These are phyloP conservation scores for Ophiostoma tasmaniense DNA, from an alignment of 2,329 filamentous ascomycete species.

Conservation along the genomic window DNA sequence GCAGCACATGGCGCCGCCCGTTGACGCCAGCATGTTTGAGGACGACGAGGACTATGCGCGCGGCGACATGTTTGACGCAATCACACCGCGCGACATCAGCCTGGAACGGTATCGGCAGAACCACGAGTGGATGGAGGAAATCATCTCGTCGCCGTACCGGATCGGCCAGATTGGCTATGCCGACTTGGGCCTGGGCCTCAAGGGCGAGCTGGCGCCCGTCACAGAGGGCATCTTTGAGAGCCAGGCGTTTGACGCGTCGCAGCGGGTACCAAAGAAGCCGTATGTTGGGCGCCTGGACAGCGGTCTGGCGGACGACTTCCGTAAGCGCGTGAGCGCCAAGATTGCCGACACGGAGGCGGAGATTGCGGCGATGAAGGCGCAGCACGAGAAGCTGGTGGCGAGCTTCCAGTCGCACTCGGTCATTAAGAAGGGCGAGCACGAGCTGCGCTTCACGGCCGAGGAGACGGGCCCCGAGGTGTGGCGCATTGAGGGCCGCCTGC, in stretches of 20 bases:
- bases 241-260: constrained; percentile 41
- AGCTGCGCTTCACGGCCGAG: constrained; percentile 59
- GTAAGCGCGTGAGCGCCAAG: constrained; percentile 64
- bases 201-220: constrained; percentile 70
- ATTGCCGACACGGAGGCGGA: constrained; percentile 67
- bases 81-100: constrained; percentile 85
- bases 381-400: constrained; percentile 67
- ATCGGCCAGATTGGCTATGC: constrained; percentile 78
- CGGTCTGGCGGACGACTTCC: constrained; percentile 76
- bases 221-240: constrained; percentile 79
- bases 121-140: constrained; percentile 98
- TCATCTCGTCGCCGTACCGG: constrained; percentile 82
- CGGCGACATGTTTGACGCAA: constrained; percentile 81
- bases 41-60: constrained; percentile 84
- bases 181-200: constrained; percentile 76
- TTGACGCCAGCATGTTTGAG: constrained; percentile 43
- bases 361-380: constrained; percentile 73
- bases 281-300: constrained; percentile 61
- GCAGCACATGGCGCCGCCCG: constrained; percentile 13
- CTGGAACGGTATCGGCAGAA: constrained; percentile 83
- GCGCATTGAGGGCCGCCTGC: constrained; percentile 51
- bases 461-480: constrained; percentile 53
- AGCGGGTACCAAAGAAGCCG: constrained; percentile 44
- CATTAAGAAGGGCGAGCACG: constrained; percentile 65
- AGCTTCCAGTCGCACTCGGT: constrained; percentile 63